phyloP scores from a whole-genome alignment of 1,139 yeast species.

The Yamadazyma atmosphaerica region DNA sequence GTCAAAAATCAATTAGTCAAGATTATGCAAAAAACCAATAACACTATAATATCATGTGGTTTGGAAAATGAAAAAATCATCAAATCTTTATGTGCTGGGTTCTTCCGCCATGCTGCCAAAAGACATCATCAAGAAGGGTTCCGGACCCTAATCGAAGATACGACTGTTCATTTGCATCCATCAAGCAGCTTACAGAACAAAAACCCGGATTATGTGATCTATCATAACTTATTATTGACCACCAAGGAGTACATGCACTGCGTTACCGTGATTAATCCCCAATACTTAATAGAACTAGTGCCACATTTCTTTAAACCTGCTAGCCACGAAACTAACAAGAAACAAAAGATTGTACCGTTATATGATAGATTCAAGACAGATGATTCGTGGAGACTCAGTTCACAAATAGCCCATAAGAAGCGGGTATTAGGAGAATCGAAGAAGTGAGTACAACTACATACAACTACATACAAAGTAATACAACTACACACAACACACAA shows the following conservation, averaged over 20 bases:
- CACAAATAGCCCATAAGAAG: conserved; percentile 34
- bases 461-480: not conserved
- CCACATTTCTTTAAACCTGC: conserved; percentile 79
- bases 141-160: conserved; percentile 72
- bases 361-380: conserved; percentile 55
- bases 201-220: conserved; percentile 75
- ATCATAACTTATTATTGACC: conserved; percentile 80
- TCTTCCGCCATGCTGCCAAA: conserved; percentile 81
- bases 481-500: not conserved
- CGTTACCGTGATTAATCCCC: conserved; percentile 76
- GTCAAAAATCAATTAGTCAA: conserved; percentile 69
- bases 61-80: conserved; percentile 63
- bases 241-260: conserved; percentile 91
- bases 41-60: conserved; percentile 60
- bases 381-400: conserved; percentile 45
- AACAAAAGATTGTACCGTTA: conserved; percentile 62
- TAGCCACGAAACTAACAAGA: conserved; percentile 40
- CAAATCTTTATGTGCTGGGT: conserved; percentile 80
- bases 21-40: conserved; percentile 59
- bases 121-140: conserved; percentile 66
- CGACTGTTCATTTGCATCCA: conserved; percentile 86
- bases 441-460: not conserved
- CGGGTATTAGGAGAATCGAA: conserved; percentile 24
- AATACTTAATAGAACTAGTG: conserved; percentile 83
- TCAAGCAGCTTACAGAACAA: conserved; percentile 78